A percentile compares a stretch with the other conserved stretches of the same genome.
Conservation (phyloP, 192 early-diverging fungal species). For the Mortierella claussenii region DNA sequence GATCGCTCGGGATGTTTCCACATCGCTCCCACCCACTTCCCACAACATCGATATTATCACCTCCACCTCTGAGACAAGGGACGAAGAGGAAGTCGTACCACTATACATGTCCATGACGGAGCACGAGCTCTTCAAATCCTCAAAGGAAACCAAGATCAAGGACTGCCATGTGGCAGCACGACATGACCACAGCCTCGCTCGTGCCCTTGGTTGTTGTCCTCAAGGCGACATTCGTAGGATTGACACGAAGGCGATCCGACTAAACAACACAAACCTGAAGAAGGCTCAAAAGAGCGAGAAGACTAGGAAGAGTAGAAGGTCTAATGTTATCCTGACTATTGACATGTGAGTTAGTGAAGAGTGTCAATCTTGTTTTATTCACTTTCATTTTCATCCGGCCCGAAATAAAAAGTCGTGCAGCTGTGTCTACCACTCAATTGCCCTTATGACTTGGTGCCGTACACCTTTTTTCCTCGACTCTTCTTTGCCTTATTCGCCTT, state of each 20-base stretch:
- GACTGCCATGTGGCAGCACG: constrained; percentile 23
- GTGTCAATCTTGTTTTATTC: too few relatives aligned
- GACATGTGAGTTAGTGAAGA: too few relatives aligned
- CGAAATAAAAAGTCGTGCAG: too few relatives aligned
- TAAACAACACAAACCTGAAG: background rate
- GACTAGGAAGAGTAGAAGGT: too few relatives aligned
- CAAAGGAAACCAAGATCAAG: constrained; percentile 30
- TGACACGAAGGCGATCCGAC: constrained; percentile 29
- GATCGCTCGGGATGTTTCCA: too few relatives aligned
- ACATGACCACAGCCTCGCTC: constrained; percentile 20
- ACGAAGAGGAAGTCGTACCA: background rate
- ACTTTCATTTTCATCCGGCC: too few relatives aligned
- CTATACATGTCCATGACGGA: constrained; percentile 46
- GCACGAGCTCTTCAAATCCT: constrained; percentile 39
- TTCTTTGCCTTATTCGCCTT: background rate
- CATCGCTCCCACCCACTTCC: too few relatives aligned
- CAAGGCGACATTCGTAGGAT: constrained; percentile 11
- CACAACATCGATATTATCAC: too few relatives aligned
- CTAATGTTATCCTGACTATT: too few relatives aligned
- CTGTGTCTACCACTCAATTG: too few relatives aligned
- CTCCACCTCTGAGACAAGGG: too few relatives aligned
- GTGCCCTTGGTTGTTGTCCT: constrained; percentile 8
- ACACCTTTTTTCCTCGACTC: constrained; percentile 5
- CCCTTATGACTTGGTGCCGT: too few relatives aligned
- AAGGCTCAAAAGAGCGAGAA: constrained; percentile 21